A percentile compares a stretch with the other conserved stretches of the same genome.
phyloP scores from a whole-genome alignment of 2,329 filamentous ascomycete species.

The Arthrobotrys musiformis region DNA sequence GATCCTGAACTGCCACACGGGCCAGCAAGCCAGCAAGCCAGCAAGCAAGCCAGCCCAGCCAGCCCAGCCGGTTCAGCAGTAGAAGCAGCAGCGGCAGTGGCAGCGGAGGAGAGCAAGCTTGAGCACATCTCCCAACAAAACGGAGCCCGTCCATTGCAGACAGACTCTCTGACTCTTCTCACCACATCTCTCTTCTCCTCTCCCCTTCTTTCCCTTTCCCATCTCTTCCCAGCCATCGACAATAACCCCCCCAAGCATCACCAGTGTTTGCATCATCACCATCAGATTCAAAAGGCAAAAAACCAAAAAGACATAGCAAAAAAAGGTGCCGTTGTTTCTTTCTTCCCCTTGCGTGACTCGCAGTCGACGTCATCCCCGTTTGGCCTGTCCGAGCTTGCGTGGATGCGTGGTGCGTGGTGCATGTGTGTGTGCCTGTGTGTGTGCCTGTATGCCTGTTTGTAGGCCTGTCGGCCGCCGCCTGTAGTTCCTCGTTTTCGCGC shows the following conservation, averaged over 20 bases:
- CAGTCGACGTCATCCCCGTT: slow-evolving; percentile 29
- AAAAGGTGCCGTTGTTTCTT: not conserved
- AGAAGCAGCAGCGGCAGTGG: not conserved
- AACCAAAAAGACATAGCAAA: not conserved
- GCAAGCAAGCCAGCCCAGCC: no score
- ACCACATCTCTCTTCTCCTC: not conserved
- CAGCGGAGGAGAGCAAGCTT: no score
- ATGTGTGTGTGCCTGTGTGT: not conserved
- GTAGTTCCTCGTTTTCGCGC: slow-evolving; percentile 16
- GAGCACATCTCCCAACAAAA: not conserved
- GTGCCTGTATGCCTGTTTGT: not conserved
- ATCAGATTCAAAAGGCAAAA: not conserved
- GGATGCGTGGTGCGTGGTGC: not conserved
- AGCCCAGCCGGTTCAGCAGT: not conserved
- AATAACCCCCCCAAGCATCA: not conserved
- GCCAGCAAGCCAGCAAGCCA: not conserved
- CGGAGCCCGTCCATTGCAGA: not conserved
- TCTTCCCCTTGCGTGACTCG: not conserved
- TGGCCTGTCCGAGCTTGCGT: slow-evolving; percentile 1
- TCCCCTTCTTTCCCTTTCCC: not conserved
- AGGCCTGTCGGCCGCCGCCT: not conserved
- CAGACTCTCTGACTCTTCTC: not conserved
- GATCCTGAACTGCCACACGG: not conserved
- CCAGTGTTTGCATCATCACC: not conserved
- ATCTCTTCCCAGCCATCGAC: not conserved